A percentile compares a stretch with the other conserved stretches of the same genome.
These are phyloP conservation scores for Naumovozyma baii DNA, from an alignment of 805 yeast genomes.

Conservation along the genomic window DNA sequence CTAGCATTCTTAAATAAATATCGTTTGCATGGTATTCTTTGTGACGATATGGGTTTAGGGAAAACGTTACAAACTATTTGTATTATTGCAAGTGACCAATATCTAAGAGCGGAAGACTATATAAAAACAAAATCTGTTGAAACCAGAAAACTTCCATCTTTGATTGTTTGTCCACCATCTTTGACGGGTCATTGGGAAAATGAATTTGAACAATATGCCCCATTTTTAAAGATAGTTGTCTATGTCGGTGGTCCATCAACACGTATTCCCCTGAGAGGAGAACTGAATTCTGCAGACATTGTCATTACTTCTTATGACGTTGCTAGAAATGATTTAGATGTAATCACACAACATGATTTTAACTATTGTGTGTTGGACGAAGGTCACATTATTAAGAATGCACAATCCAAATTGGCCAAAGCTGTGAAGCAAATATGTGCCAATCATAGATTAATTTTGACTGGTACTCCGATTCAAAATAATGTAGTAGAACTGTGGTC, in stretches of 20 bases:
- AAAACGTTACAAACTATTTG: slow-evolving; percentile 95
- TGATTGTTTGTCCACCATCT: slow-evolving; percentile 93
- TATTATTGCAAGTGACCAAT: slow-evolving; percentile 93
- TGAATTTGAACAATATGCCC: slow-evolving; percentile 82
- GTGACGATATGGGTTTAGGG: slow-evolving; percentile 99
- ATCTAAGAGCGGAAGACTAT: slow-evolving; percentile 65
- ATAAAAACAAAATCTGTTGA: slow-evolving; percentile 50
- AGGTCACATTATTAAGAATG: slow-evolving; percentile 93
- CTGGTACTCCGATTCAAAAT: slow-evolving; percentile 98
- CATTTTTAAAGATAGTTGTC: slow-evolving; percentile 69
- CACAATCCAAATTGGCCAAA: slow-evolving; percentile 77
- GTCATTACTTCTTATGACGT: slow-evolving; percentile 95
- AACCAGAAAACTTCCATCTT: slow-evolving; percentile 66
- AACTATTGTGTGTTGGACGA: slow-evolving; percentile 95
- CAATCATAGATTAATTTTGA: slow-evolving; percentile 79
- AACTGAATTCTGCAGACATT: slow-evolving; percentile 57
- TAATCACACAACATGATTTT: slow-evolving; percentile 51
- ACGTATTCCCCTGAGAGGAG: slow-evolving; percentile 46
- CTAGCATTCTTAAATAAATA: slow-evolving; percentile 88
- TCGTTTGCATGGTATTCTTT: slow-evolving; percentile 90
- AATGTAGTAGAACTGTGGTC: slow-evolving; percentile 97
- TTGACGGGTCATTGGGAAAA: slow-evolving; percentile 99
- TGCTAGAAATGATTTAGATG: slow-evolving; percentile 79
- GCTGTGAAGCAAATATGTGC: slow-evolving; percentile 78
- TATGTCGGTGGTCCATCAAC: slow-evolving; percentile 89